Base-by-base conservation (phyloP, 164 flowering plant species). In the Chimonanthus salicifolius region DNA sequence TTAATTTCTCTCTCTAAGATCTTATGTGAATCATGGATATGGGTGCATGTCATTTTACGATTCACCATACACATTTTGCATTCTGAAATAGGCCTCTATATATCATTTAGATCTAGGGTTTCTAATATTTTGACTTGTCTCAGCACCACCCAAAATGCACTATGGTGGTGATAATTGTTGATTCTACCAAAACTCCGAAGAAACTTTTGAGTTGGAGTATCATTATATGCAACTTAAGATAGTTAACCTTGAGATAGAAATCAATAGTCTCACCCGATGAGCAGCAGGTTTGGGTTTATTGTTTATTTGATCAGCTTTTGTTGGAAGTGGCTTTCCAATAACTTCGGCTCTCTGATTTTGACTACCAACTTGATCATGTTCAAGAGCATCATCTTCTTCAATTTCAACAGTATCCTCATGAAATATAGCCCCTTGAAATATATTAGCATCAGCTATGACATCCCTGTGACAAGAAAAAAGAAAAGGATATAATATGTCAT, bases 391-490 rank as follows among this genome's bases (percentile, higher is more conserved):
- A 75, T 64, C 73, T 69, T 45, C 84, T 48, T 79, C 87, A 77
- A 81, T 68, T 63, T 83, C 89, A 43, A 73, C 72, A 70, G 48
- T 75, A 80, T 92, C 97, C 70, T 93, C 99, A 54, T 93, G 89
- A 81, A 95, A 95, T 83, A 93, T 82, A 76, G 91, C 94, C 77
- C 98, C 98, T 89, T 95, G 99, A 68, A 93, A 80, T 83, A 95
- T 91, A 83, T 95, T 90, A 64, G 88, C 98, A 83, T 95, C 97
- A 21, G 92, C 89, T 84, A 95, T 85, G 72, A 95, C 73, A 86
- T 95, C 99, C 94, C 98, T 76, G 58, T 43, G 33, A 0, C 33
- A 0, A 1, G 33, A 33, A 74, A 71, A 58, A 51, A 71, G 58
- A 68, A 72, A 33, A 15, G 13, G 65, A 62, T 44, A 62, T 47